A percentile compares a stretch with the other conserved stretches of the same genome.
Conservation (phyloP, 2,329 filamentous ascomycete species). For the Aspergillus japonicus region DNA sequence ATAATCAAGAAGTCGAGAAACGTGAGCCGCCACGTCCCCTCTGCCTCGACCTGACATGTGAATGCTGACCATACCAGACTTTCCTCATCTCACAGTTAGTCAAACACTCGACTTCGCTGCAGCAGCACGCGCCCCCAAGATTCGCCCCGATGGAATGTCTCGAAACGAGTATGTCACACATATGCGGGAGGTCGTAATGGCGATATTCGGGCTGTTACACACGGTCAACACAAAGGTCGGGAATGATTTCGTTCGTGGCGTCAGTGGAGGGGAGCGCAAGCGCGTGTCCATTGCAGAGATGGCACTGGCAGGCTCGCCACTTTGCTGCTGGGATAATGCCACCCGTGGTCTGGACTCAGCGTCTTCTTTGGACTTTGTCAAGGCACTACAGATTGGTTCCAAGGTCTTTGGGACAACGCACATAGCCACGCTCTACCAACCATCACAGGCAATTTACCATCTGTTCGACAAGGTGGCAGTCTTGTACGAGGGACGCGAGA, state of each 20-base stretch:
- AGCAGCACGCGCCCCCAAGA: constrained; percentile 49
- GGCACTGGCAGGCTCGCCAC: constrained; percentile 33
- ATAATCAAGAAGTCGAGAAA: constrained; percentile 44
- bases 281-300: constrained; percentile 51
- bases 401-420: constrained; percentile 51
- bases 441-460: constrained; percentile 53
- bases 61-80: constrained; percentile 32
- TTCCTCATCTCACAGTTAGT: constrained; percentile 57
- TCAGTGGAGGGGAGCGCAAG: constrained; percentile 62
- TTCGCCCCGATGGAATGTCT: constrained; percentile 40
- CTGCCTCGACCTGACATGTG: background rate
- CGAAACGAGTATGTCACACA: constrained; percentile 28
- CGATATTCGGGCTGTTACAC: constrained; percentile 27
- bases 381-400: constrained; percentile 51
- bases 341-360: constrained; percentile 55
- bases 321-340: constrained; percentile 48
- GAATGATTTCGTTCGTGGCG: constrained; percentile 59
- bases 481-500: constrained; percentile 73
- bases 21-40: constrained; percentile 20
- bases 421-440: constrained; percentile 59
- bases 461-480: constrained; percentile 73
- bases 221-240: constrained; percentile 49
- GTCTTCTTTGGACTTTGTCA: constrained; percentile 59
- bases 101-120: constrained; percentile 59
- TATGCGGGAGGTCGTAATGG: too few relatives aligned